Base-by-base conservation (phyloP, 2,329 filamentous ascomycete genomes). In the Fonsecaea monophora region DNA sequence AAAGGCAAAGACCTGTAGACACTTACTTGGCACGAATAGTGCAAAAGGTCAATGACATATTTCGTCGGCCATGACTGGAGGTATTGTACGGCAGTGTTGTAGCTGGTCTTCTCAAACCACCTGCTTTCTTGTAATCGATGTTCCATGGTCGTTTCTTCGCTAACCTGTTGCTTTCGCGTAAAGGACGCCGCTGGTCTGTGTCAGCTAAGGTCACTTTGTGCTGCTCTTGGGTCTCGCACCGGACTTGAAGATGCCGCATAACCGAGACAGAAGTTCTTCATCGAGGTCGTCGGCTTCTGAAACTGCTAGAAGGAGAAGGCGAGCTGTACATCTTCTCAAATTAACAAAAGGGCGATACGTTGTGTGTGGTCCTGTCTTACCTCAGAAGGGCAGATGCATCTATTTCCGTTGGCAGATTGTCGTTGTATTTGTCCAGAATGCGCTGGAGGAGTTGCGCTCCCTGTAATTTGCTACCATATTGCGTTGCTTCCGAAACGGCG, bases 401-500 rank as follows among this genome's bases (percentile, higher is more conserved):
- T 4, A 90, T 74, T 1, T 81, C 80, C 25, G 80, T 75, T 1
- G 85, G 80, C 4, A 79, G 76, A 54, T 74, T 78, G 60, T 82
- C 81, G 30, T 86, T 81, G 66, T 84, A 83, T 60, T 83, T 85
- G 34, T 87, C 82, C 13, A 90, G 79, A 1, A 92, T 80, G 65
- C 84, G 82, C 70, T 86, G 85, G 55, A 94, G 75, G 10, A 86
- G 85, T 35, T 82, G 76, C 12, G 89, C 79, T 1, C 89, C 86
- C 69, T 89, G 87, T 0, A 80, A 69, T 59, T 85, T 88, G 68
- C 92, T 86, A 0, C 88, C 87, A 0, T 81, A 80, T 68, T 87
- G 82, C 58, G 93, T 88, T 2, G 92, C 90, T 76, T 96, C 92
- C 34, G 92, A 80, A 25, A 92, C 86, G 72, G 93, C 97, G 0